Evolutionary conservation across 2,329 filamentous ascomycete species (phyloP).

Genomic region (Penicillium sp.): DNA sequence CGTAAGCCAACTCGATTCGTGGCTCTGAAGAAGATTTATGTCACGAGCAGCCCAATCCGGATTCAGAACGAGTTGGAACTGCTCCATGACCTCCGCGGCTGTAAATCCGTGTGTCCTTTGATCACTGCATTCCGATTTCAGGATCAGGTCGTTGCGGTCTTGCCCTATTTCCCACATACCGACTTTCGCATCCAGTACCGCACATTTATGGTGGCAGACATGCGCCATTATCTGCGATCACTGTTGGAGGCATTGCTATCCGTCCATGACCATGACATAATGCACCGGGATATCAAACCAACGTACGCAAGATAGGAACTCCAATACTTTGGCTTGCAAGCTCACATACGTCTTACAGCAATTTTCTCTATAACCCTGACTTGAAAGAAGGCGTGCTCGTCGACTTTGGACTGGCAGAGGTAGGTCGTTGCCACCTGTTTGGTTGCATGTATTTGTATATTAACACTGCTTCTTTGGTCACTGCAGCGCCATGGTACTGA

Average conservation of each 20-base stretch:
- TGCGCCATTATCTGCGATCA: slow-evolving; percentile 81
- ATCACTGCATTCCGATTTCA: slow-evolving; percentile 95
- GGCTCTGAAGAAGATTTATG: slow-evolving; percentile 98
- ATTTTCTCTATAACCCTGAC: slow-evolving; percentile 85
- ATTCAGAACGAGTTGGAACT: slow-evolving; percentile 96
- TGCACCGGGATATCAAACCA: slow-evolving; percentile 94
- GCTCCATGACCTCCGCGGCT: slow-evolving; percentile 77
- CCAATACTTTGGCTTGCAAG: not conserved
- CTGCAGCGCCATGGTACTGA: slow-evolving; percentile 52
- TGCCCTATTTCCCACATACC: slow-evolving; percentile 91
- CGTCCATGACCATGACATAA: slow-evolving; percentile 76
- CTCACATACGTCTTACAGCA: slow-evolving; percentile 41
- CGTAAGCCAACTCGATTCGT: slow-evolving; percentile 67
- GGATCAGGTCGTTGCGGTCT: slow-evolving; percentile 89
- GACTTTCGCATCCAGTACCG: slow-evolving; percentile 92
- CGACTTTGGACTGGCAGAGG: slow-evolving; percentile 96
- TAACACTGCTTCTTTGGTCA: slow-evolving; percentile 5
- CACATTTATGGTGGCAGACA: slow-evolving; percentile 78
- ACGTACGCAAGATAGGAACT: slow-evolving; percentile 48
- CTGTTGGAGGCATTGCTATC: slow-evolving; percentile 79
- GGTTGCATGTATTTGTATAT: not conserved
- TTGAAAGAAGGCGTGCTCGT: slow-evolving; percentile 78
- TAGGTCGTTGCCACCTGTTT: slow-evolving; percentile 18
- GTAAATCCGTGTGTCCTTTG: slow-evolving; percentile 80
- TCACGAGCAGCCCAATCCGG: slow-evolving; percentile 86